Evolutionary conservation across 768 basidiomycete species (phyloP), one percentile per base, ranked within the genome.

Genomic region (Mycena latifolia): DNA sequence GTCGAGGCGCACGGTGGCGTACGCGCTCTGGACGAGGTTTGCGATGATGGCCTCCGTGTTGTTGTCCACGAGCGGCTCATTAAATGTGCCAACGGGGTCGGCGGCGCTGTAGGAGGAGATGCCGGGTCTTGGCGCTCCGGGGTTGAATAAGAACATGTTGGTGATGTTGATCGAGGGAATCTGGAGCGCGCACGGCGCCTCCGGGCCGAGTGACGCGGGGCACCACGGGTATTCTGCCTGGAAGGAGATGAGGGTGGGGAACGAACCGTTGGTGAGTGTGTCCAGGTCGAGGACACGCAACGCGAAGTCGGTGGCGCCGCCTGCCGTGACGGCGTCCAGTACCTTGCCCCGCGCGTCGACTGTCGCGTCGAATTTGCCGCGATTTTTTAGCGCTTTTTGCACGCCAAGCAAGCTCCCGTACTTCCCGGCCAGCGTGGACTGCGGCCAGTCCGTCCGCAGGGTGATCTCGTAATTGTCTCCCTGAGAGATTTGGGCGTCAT

Each of bases 1-100:
- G 37, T 76, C 76, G 18, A 77, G 57, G 41, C 74, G 71, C 22
- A 74, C 55, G 15, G 70, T 64, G 24, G 76, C 75, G 54, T 73
- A 68, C 9, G 72, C 52, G 20, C 54, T 27, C 55, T 77, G 75
- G 5, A 77, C 45, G 14, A 72, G 22, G 53, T 76, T 77, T n/a
- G 61, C 45, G 15, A 74, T 31, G 9, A 73, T 65, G 25, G 22
- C 47, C 20, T 41, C 45, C 2, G 61, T 63, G 37, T 67, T 20
- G 51, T 63, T 58, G 8, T 22, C 29, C 22, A 55, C 15, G 6
- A 65, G n/a, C n/a, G 58, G 58, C 1, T 15, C 14, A 28, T 50
- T 48, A 3, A 9, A 9, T 11, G 28, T 24, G 20, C 46, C 17
- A 9, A 18, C 3, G 5, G 64, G 51, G 7, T 37, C 29, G 45